Base-by-base conservation (phyloP, 257 asterid genomes). In the Jasminum sambac region DNA sequence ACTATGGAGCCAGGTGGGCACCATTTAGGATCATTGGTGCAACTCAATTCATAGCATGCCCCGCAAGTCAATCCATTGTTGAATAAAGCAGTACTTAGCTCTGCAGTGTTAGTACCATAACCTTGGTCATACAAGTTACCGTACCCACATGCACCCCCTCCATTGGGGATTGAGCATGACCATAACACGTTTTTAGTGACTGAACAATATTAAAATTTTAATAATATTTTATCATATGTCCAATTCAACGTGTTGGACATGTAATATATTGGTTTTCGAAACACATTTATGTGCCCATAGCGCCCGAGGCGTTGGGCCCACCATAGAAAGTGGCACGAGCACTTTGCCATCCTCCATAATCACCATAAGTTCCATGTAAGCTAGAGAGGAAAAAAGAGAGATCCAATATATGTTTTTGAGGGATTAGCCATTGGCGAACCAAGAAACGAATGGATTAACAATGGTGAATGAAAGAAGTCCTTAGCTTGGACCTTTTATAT, bases 271-370 rank as follows among this genome's bases (percentile, higher is more conserved):
- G 17, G 11, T 43, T 10, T 43, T 43, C 5, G 13, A 14, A 43
- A 8, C 11, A 2, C 43, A 43, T 11, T 43, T 43, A 71, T 74
- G 7, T 78, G 80, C 88, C 88, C 88, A 84, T 84, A 9, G 88
- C 81, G 61, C 86, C 88, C 2, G 88, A 76, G 1, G 88, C 88
- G 48, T 84, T 86, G 5, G 84, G 83, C 3, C 86, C 88, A 0
- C 88, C 86, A 63, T 84, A 84, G 72, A 84, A 84, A 21, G 88
- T 84, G 11, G 88, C 88, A 72, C 81, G 88, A 40, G 76, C 88
- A 50, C 44, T 69, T 30, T 84, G 70, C 88, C 86, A 81, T 6
- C 82, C 86, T 44, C 81, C 86, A 40, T 76, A 81, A 58, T 76
- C 73, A 55, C 81, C 88, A 37, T 58, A 77, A 62, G 60, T 16